These are phyloP conservation scores for Phytophthora ramorum DNA, from an alignment of 352 stramenopile genomes.

Conservation along the genomic window DNA sequence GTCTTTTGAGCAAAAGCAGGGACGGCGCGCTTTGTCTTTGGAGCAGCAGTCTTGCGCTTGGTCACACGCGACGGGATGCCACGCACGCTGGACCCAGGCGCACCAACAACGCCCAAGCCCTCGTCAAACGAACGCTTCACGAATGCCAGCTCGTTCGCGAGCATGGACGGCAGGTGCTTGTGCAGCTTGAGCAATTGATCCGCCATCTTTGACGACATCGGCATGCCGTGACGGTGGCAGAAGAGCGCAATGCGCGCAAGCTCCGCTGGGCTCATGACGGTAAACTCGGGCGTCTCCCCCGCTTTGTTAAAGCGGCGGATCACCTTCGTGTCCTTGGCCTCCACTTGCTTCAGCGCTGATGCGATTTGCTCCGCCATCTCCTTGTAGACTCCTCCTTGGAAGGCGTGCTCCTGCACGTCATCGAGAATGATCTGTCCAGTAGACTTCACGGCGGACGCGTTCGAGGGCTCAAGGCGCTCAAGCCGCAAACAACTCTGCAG, in stretches of 20 bases:
- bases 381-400: constrained; percentile 29
- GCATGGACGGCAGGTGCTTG: constrained; percentile 41
- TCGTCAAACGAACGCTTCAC: constrained; percentile 43
- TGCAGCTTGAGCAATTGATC: constrained; percentile 53
- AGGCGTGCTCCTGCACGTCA: constrained; percentile 63
- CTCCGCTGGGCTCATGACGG: constrained; percentile 48
- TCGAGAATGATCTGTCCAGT: constrained; percentile 57
- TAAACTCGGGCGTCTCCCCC: constrained; percentile 1
- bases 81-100: constrained; percentile 5
- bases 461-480: constrained; percentile 51
- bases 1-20: constrained; percentile 6
- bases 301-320: constrained; percentile 33
- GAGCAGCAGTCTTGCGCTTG: constrained; percentile 18
- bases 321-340: constrained; percentile 21
- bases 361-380: constrained; percentile 42
- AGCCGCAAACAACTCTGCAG: constrained; percentile 68
- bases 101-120: constrained; percentile 27
- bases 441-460: constrained; percentile 31
- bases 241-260: constrained; percentile 62
- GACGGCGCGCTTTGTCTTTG: constrained; percentile 21
- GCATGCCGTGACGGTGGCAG: constrained; percentile 60
- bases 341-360: constrained; percentile 30
- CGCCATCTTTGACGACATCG: constrained; percentile 45
- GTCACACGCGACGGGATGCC: constrained; percentile 7
- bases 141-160: constrained; percentile 57